Base-by-base conservation (phyloP, 2,329 filamentous ascomycete genomes). In the Ophiocordyceps robertsii region DNA sequence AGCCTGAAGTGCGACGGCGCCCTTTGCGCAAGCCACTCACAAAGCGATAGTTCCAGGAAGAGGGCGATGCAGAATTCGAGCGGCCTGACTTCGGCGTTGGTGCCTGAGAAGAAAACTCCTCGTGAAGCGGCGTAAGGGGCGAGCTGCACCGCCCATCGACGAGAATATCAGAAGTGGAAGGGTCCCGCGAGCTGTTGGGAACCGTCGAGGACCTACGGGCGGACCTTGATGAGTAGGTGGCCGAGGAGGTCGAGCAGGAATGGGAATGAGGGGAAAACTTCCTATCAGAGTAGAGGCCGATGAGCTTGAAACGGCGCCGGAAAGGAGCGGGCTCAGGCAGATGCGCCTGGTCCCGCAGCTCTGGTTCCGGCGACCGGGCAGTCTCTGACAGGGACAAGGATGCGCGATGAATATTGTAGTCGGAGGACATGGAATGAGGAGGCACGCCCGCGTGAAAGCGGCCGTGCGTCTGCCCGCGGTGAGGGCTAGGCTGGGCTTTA, bases 11-110 rank as follows among this genome's bases (percentile, higher is more conserved):
- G 29, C 41, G 53, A 35, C 52, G 53, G 21, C 49, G 53, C 30
- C 76, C 70, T 53, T 72, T 73, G 43, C 73, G 72, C 44, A 77
- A 54, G 42, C 72, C 73, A 49, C 73, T 72, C 38, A 69, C 61
- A 55, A 77, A 64, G 48, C 68, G 69, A 51, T 72, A 70, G 53
- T 69, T 73, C 66, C 69, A 73, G 42, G 72, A 65, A 14, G 70
- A 61, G 19, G 53, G 49, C n/a, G 49, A 46, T 29, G 46, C 40
- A 48, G 43, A 39, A 29, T 39, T 42, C 40, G 46, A 21, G 24
- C 19, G 14, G 5, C 16, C 29, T 9, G 35, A 17, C 3, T 10
- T 14, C 12, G 33, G 33, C n/a, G 9, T 29, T 17, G 44, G 29
- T 14, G 37, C 36, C 17, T 43, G 16, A 11, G 17, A 21, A 35